Conservation (phyloP, 1,139 yeast species). For the Geotrichum fermentans region DNA sequence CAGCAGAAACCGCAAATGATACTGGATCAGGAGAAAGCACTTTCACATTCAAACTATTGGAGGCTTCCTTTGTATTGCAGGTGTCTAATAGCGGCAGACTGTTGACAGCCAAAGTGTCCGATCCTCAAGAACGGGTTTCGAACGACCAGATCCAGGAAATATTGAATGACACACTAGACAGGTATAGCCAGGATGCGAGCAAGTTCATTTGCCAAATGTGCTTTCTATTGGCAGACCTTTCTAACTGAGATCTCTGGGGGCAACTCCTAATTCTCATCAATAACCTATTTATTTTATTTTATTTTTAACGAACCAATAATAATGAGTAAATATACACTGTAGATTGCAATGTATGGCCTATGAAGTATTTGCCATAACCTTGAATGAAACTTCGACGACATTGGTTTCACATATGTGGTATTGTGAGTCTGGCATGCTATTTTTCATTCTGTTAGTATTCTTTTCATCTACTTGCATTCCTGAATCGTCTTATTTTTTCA, state of each 20-base stretch:
- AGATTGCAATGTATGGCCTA: too few species aligned
- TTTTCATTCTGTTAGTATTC: too few species aligned
- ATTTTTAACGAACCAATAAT: too few species aligned
- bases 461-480: too few species aligned
- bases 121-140: constrained; percentile 5
- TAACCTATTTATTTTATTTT: too few species aligned
- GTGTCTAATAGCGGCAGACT: not conserved
- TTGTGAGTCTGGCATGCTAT: too few species aligned
- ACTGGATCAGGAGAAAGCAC: not conserved
- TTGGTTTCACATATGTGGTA: too few species aligned
- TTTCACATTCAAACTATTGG: not conserved
- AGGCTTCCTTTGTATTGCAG: constrained; percentile 1
- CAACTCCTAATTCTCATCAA: too few species aligned
- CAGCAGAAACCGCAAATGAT: not conserved
- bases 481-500: too few species aligned
- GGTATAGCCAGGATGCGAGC: constrained; percentile 1
- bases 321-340: too few species aligned
- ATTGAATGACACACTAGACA: not conserved
- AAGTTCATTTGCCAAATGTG: constrained; percentile 5
- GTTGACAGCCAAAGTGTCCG: constrained; percentile 6
- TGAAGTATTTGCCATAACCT: too few species aligned
- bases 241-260: not conserved
- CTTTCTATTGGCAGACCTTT: not conserved
- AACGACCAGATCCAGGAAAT: not conserved
- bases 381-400: too few species aligned